A percentile compares a stretch with the other conserved stretches of the same genome.
Evolutionary conservation across 164 flowering plant genomes (phyloP).

Genomic region (Magnolia officinalis): DNA sequence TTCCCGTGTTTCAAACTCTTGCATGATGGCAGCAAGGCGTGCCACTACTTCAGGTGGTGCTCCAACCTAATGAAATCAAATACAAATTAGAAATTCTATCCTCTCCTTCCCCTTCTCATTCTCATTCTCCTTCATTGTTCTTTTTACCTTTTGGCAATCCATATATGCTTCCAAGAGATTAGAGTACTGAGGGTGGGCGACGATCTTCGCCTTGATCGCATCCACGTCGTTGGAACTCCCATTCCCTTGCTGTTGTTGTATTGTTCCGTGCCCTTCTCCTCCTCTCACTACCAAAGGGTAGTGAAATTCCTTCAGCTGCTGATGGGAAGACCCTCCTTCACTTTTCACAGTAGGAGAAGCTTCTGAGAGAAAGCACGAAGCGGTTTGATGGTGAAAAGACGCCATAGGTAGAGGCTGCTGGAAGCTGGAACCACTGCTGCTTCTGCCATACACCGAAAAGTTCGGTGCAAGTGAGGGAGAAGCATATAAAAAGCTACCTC

Average conservation of each 20-base stretch:
- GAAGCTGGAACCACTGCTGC: constrained; percentile 21
- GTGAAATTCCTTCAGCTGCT: constrained; percentile 27
- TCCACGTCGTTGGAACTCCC: constrained; percentile 20
- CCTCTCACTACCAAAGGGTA: constrained; percentile 25
- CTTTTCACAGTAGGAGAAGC: constrained; percentile 41
- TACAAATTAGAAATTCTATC: background rate
- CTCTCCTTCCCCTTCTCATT: background rate
- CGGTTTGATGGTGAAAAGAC: constrained; percentile 39
- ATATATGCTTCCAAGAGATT: constrained; percentile 79
- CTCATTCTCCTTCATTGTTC: too few species aligned
- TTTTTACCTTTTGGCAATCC: constrained; percentile 84
- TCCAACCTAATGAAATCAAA: constrained; percentile 54
- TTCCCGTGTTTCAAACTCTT: background rate
- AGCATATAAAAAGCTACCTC: constrained; percentile 50
- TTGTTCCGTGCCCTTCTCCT: background rate
- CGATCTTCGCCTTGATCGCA: constrained; percentile 77
- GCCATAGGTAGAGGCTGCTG: constrained; percentile 22
- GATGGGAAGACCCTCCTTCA: constrained; percentile 38
- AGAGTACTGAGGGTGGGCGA: constrained; percentile 94
- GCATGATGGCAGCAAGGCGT: constrained; percentile 40
- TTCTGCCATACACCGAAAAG: constrained; percentile 35
- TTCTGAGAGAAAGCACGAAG: constrained; percentile 22
- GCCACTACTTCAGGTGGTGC: constrained; percentile 92
- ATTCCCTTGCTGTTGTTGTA: constrained; percentile 12
- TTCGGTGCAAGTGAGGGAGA: constrained; percentile 30